Evolutionary conservation across 2,329 filamentous ascomycete genomes (phyloP).

Genomic region (Hypoxylon sp.): DNA sequence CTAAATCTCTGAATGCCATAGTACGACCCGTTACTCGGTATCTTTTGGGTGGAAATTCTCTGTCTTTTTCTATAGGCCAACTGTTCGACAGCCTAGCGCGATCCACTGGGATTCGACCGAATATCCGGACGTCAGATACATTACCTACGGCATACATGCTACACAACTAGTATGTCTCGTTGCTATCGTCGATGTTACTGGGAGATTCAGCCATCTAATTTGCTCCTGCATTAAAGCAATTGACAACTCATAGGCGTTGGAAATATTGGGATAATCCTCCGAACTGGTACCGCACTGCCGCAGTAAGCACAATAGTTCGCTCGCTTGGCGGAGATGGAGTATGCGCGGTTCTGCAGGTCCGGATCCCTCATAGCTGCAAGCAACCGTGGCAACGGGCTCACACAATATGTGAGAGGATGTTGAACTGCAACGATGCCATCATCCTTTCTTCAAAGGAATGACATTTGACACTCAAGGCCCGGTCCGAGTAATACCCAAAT

Average conservation of each 20-base stretch:
- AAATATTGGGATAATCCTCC: constrained; percentile 38
- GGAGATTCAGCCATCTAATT: constrained; percentile 37
- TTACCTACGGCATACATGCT: not conserved
- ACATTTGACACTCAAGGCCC: constrained; percentile 9
- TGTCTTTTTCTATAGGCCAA: constrained; percentile 27
- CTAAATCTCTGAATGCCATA: constrained; percentile 37
- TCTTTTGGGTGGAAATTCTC: constrained; percentile 15
- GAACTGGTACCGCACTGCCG: constrained; percentile 36
- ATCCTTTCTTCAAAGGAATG: constrained; percentile 11
- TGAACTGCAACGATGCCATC: constrained; percentile 14
- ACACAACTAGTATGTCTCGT: constrained; percentile 10
- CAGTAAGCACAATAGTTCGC: constrained; percentile 39
- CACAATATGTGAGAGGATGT: constrained; percentile 6
- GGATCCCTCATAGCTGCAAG: constrained; percentile 34
- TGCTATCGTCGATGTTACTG: constrained; percentile 19
- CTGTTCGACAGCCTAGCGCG: constrained; percentile 17
- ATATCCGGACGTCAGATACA: constrained; percentile 19
- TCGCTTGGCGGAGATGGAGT: constrained; percentile 35
- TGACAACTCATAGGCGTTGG: constrained; percentile 39
- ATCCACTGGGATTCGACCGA: constrained; percentile 31
- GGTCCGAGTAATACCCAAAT: constrained; percentile 12
- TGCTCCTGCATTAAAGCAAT: constrained; percentile 42
- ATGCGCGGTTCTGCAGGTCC: constrained; percentile 42
- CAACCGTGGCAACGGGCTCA: constrained; percentile 27
- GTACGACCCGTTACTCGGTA: constrained; percentile 27